Conservation (phyloP, 1,284 basidiomycete genomes). For the Mrakiaceae sp. region DNA sequence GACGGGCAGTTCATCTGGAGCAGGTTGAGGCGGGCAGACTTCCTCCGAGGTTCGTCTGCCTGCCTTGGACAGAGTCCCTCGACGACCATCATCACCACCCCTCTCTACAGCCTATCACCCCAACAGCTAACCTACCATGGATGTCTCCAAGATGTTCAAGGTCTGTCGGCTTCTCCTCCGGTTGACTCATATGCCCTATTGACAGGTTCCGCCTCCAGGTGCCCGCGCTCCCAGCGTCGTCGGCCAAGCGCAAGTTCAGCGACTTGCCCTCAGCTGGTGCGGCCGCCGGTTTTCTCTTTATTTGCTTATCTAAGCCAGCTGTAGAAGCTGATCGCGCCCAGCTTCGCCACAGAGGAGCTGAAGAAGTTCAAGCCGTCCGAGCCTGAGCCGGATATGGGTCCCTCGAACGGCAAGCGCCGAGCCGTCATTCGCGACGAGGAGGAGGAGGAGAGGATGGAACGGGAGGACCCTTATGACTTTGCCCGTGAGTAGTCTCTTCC, state of each 20-base stretch:
- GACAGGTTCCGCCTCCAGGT: slow-evolving; percentile 13
- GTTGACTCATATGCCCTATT: slow-evolving; percentile 20
- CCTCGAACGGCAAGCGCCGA: slow-evolving; percentile 10
- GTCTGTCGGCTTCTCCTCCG: slow-evolving; percentile 20
- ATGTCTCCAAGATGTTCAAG: slow-evolving; percentile 35
- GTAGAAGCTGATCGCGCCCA: neutral
- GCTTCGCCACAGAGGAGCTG: slow-evolving; percentile 3
- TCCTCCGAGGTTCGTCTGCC: too few species aligned
- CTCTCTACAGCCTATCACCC: neutral
- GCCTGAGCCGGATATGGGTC: neutral
- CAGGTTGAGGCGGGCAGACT: neutral
- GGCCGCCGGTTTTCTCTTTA: neutral
- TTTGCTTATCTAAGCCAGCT: neutral
- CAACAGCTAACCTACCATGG: slow-evolving; percentile 24
- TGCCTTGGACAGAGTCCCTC: too few species aligned
- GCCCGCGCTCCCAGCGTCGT: slow-evolving; percentile 17
- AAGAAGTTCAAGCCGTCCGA: slow-evolving; percentile 8
- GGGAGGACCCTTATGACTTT: slow-evolving; percentile 9
- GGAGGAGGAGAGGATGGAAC: slow-evolving; percentile 17
- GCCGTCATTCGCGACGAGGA: slow-evolving; percentile 15
- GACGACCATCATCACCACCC: too few species aligned
- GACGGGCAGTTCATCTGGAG: neutral
- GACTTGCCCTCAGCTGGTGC: slow-evolving; percentile 12
- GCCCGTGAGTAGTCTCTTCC: slow-evolving; percentile 5
- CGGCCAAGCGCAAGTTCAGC: slow-evolving; percentile 13